Evolutionary conservation across 2,329 filamentous ascomycete genomes (phyloP).

Genomic region (Epichloe coenophiala): DNA sequence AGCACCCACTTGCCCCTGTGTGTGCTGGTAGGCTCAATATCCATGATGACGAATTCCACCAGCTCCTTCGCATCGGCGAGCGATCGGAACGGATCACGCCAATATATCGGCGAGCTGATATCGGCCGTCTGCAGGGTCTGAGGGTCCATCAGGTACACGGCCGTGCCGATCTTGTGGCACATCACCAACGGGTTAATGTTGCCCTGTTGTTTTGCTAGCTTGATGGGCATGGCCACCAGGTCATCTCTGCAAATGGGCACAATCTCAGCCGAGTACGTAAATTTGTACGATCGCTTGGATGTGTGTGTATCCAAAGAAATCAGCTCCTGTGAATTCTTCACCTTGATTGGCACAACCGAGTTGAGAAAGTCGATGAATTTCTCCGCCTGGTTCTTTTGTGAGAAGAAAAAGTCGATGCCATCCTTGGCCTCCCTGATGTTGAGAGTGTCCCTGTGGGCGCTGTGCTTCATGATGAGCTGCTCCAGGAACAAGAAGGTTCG

Average conservation of each 20-base stretch:
- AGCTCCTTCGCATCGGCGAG: conserved; percentile 76
- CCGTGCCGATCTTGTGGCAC: conserved; percentile 79
- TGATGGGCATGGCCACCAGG: conserved; percentile 81
- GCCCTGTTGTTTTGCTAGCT: conserved; percentile 72
- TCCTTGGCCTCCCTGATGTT: conserved; percentile 97
- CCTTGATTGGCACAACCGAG: conserved; percentile 63
- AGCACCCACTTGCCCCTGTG: conserved; percentile 72
- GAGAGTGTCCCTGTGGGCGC: conserved; percentile 81
- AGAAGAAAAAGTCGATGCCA: conserved; percentile 92
- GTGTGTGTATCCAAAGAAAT: conserved; percentile 92
- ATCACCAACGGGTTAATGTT: conserved; percentile 80
- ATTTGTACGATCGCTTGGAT: conserved; percentile 84
- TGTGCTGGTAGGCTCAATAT: conserved; percentile 69
- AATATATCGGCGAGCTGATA: conserved; percentile 70
- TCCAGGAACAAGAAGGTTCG: conserved; percentile 61
- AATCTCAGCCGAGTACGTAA: conserved; percentile 77
- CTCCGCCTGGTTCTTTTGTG: conserved; percentile 78
- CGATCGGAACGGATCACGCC: conserved; percentile 74
- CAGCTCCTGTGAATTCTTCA: conserved; percentile 68
- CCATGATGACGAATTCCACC: conserved; percentile 87
- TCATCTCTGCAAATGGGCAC: conserved; percentile 97
- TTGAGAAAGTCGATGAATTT: conserved; percentile 84
- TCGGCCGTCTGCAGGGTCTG: conserved; percentile 85
- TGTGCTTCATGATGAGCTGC: conserved; percentile 90
- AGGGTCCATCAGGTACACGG: conserved; percentile 80